Percentiles rank a stretch among this genome's conserved stretches.
These are phyloP conservation scores for Phaeosphaeriaceae sp. DNA, from an alignment of 2,329 filamentous ascomycete genomes.

Conservation along the genomic window DNA sequence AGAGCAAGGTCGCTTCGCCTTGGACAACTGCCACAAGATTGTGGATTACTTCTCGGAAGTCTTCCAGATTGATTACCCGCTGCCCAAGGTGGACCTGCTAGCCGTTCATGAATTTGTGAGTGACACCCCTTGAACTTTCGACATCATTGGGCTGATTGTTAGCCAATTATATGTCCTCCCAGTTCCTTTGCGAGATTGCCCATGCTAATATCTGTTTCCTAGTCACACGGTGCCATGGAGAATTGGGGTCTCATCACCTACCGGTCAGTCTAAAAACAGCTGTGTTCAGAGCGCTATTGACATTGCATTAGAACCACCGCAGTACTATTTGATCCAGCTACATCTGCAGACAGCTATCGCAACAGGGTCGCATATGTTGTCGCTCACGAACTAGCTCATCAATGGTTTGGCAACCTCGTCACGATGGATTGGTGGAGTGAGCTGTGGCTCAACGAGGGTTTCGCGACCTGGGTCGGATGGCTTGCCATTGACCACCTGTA, in stretches of 20 bases:
- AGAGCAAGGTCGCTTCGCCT: constrained; percentile 86
- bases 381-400: constrained; percentile 95
- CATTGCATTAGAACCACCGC: constrained; percentile 71
- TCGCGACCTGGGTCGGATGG: constrained; percentile 99
- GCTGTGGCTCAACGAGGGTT: constrained; percentile 90
- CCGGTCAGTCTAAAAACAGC: constrained; percentile 53
- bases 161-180: constrained; percentile 54
- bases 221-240: constrained; percentile 88
- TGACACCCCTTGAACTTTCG: constrained; percentile 20
- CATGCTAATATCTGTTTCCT: constrained; percentile 52
- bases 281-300: constrained; percentile 11
- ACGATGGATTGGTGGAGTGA: constrained; percentile 98
- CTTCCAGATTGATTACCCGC: constrained; percentile 85
- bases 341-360: constrained; percentile 88
- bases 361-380: constrained; percentile 96
- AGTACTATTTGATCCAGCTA: constrained; percentile 92
- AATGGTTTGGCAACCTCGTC: constrained; percentile 95
- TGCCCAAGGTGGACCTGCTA: constrained; percentile 94
- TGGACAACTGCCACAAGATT: constrained; percentile 90
- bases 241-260: constrained; percentile 99
- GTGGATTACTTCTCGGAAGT: constrained; percentile 97
- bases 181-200: constrained; percentile 16
- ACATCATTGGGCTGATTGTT: constrained; percentile 28
- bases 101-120: constrained; percentile 93
- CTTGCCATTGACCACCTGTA: constrained; percentile 88